phyloP scores from a whole-genome alignment of 129 eudicot species.

The Glebionis coronaria region DNA sequence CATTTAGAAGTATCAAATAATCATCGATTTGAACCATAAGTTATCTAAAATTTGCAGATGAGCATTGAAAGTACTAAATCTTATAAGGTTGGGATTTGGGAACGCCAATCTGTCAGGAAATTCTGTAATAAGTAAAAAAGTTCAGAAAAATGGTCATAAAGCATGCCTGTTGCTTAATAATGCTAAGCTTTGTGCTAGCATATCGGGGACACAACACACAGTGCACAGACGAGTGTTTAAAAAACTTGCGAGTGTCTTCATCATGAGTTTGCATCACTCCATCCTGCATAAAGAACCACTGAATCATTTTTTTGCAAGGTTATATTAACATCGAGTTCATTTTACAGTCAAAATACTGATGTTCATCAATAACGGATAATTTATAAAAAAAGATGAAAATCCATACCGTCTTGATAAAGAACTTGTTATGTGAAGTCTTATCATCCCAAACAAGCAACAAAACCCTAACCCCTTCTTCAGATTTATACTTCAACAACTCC shows the following conservation, averaged over 20 bases:
- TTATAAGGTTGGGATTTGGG: too few relatives aligned
- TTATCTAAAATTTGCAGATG: neutral
- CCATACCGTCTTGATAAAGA: slow-evolving; percentile 68
- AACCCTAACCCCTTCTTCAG: slow-evolving; percentile 83
- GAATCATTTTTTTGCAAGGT: too few relatives aligned
- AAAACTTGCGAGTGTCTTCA: slow-evolving; percentile 75
- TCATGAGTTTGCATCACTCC: slow-evolving; percentile 94
- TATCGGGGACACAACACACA: slow-evolving; percentile 77
- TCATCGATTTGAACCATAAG: neutral
- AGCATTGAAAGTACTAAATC: neutral
- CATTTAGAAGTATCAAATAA: slow-evolving; percentile 14
- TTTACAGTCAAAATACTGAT: neutral
- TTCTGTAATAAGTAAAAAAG: neutral
- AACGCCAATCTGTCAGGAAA: too few relatives aligned
- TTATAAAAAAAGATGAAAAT: too few relatives aligned
- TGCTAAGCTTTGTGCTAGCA: slow-evolving; percentile 85
- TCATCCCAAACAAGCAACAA: slow-evolving; percentile 94
- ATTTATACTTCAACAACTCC: slow-evolving; percentile 70
- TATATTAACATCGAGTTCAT: neutral
- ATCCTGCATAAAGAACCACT: slow-evolving; percentile 38
- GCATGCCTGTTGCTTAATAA: slow-evolving; percentile 88
- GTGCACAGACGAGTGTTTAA: slow-evolving; percentile 79
- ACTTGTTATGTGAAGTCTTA: slow-evolving; percentile 75
- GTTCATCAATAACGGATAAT: too few relatives aligned
- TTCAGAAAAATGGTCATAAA: slow-evolving; percentile 18